These are phyloP conservation scores for Zygosaccharomyces bailii DNA, from an alignment of 805 yeast species.

Conservation along the genomic window DNA sequence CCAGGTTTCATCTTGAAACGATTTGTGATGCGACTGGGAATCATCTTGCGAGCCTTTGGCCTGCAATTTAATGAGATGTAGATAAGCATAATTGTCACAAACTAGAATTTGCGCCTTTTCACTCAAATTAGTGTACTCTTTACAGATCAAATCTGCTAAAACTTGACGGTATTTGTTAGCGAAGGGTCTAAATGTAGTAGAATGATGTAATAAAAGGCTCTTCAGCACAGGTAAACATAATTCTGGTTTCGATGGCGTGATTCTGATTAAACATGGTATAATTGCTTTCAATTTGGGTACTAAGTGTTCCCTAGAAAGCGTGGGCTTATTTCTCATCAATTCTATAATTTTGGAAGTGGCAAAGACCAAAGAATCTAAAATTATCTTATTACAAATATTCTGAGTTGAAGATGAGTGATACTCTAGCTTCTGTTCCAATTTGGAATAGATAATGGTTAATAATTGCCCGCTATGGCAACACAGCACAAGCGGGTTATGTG, in stretches of 20 bases:
- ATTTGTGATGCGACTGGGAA: slow-evolving; percentile 33
- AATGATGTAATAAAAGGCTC: slow-evolving; percentile 50
- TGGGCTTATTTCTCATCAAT: slow-evolving; percentile 72
- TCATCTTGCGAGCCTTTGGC: slow-evolving; percentile 40
- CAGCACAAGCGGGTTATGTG: slow-evolving; percentile 36
- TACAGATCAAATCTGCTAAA: slow-evolving; percentile 38
- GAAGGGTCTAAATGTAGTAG: slow-evolving; percentile 80
- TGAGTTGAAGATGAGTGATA: slow-evolving; percentile 22
- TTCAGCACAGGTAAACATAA: slow-evolving; percentile 40
- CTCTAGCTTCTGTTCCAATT: slow-evolving; percentile 28
- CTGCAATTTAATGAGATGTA: slow-evolving; percentile 54
- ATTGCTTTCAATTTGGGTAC: slow-evolving; percentile 73
- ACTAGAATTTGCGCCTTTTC: slow-evolving; percentile 40
- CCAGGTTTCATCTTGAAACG: slow-evolving; percentile 45
- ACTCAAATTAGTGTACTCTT: slow-evolving; percentile 41
- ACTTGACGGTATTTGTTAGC: slow-evolving; percentile 57
- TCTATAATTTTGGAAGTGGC: slow-evolving; percentile 34
- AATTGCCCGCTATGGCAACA: slow-evolving; percentile 34
- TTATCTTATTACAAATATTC: slow-evolving; percentile 22
- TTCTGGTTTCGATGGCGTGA: slow-evolving; percentile 39
- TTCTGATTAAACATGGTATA: slow-evolving; percentile 50
- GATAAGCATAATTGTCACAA: slow-evolving; percentile 50
- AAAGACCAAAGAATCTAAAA: slow-evolving; percentile 31
- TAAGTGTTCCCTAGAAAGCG: slow-evolving; percentile 75
- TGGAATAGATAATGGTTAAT: slow-evolving; percentile 27